These are phyloP conservation scores for Medicago arabica DNA, from an alignment of 306 rosid genomes.

Conservation along the genomic window DNA sequence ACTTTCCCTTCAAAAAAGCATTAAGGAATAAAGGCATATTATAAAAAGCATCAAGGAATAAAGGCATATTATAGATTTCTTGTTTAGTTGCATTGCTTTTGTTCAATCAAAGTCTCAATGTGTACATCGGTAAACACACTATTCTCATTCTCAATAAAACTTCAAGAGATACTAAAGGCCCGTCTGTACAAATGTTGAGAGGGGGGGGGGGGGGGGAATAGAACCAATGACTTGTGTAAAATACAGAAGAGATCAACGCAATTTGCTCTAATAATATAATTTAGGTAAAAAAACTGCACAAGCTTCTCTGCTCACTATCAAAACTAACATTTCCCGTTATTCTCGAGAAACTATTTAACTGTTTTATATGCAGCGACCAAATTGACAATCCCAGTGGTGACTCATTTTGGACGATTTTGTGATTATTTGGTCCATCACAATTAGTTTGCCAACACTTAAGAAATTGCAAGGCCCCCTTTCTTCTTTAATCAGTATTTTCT, in stretches of 20 bases:
- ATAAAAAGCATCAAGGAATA: no score
- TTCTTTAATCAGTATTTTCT: conserved; percentile 18
- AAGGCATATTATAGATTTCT: no score
- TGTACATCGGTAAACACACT: no score
- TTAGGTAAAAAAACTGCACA: conserved; percentile 12
- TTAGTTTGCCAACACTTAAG: conserved; percentile 20
- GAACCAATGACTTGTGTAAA: neutral
- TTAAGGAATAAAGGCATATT: no score
- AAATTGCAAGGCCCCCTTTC: conserved; percentile 1
- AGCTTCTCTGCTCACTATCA: conserved; percentile 2
- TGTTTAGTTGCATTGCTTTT: no score
- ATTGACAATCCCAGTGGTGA: conserved; percentile 8
- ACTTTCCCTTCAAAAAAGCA: no score
- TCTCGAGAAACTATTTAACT: conserved; percentile 32
- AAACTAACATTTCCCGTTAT: conserved; percentile 9
- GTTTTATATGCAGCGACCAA: conserved; percentile 34
- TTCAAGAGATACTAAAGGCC: no score
- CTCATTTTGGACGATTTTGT: conserved; percentile 22
- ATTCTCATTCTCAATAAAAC: no score
- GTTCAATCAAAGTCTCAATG: no score
- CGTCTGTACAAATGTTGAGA: no score
- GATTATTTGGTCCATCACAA: conserved; percentile 34
- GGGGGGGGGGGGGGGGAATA: no score
- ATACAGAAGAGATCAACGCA: conserved; percentile 12
- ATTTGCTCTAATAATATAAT: conserved; percentile 21